phyloP scores from a whole-genome alignment of 441 rosid genomes.

The Macaranga tanarius region DNA sequence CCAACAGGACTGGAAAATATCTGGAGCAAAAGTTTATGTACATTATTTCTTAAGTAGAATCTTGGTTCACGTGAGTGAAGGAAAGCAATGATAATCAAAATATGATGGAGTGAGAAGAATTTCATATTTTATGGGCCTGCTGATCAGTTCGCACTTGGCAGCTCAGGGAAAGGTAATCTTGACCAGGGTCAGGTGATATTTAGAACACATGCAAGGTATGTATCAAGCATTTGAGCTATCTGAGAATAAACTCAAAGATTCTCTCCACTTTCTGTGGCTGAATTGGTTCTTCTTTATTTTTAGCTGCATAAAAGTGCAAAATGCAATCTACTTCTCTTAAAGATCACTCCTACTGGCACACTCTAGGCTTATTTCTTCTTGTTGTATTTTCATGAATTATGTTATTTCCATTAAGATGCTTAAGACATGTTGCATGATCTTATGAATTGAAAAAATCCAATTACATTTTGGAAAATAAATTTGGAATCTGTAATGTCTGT shows the following conservation, averaged over 20 bases:
- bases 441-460: too few species aligned
- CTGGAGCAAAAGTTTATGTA: background rate
- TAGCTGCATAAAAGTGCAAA: background rate
- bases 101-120: background rate
- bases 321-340: background rate
- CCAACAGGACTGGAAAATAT: background rate
- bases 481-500: too few species aligned
- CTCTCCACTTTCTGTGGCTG: conserved; percentile 9
- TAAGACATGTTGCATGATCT: too few species aligned
- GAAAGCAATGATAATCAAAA: too few species aligned
- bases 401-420: too few species aligned
- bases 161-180: background rate
- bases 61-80: too few species aligned
- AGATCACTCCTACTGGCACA: background rate
- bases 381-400: too few species aligned
- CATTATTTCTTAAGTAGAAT: background rate
- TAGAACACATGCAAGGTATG: background rate
- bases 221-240: background rate
- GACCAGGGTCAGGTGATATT: background rate
- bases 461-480: too few species aligned
- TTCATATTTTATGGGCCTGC: background rate
- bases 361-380: background rate
- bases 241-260: background rate
- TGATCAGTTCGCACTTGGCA: background rate
- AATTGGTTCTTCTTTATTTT: background rate